Base-by-base conservation (phyloP, 257 asterid genomes). In the Paulownia fortunei region DNA sequence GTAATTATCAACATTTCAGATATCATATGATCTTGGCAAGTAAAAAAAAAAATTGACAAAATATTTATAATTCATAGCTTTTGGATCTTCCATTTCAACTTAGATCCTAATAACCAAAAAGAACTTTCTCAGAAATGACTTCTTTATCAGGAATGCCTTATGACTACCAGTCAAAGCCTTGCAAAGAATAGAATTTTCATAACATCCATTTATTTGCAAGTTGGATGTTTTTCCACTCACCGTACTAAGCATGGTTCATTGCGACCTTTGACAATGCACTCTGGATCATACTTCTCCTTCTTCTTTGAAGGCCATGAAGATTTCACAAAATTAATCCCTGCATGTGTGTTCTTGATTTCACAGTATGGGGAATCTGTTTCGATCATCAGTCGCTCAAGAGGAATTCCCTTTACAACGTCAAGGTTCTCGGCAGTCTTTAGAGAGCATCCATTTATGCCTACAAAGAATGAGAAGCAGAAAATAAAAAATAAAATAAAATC, bases 341-440 rank as follows among this genome's bases (percentile, higher is more conserved):
- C 94, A 84, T 89, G 97, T 11, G 97, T 89, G 79, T 86, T 95
- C 87, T 92, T 95, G 76, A 95, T 93, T 85, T 91, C 99, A 74
- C 97, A 95, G 76, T 95, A 95, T 18, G 99, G 98, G 37, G 99
- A 91, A 84, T 95, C 99, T 4, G 98, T 95, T 83, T 95, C 99
- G 56, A 93, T 93, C 98, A 95, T 91, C 91, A 95, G 84, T 71
- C 92, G 81, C 74, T 90, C 96, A 32, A 82, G 26, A 18, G 97
- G 97, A 83, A 95, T 93, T 21, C 96, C 97, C 83, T 85, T 92
- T 16, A 95, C 94, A 74, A 91, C 94, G 30, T 95, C 94, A 79
- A 95, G 92, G 85, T 95, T 95, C 86, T 93, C 97, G 13, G 88
- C 83, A 12, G 87, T 90, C 87, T 87, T 92, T 63, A 94, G 85